A percentile compares a stretch with the other conserved stretches of the same genome.
These are phyloP conservation scores for Hypoxylon sp. DNA, from an alignment of 2,329 filamentous ascomycete species.

Conservation along the genomic window DNA sequence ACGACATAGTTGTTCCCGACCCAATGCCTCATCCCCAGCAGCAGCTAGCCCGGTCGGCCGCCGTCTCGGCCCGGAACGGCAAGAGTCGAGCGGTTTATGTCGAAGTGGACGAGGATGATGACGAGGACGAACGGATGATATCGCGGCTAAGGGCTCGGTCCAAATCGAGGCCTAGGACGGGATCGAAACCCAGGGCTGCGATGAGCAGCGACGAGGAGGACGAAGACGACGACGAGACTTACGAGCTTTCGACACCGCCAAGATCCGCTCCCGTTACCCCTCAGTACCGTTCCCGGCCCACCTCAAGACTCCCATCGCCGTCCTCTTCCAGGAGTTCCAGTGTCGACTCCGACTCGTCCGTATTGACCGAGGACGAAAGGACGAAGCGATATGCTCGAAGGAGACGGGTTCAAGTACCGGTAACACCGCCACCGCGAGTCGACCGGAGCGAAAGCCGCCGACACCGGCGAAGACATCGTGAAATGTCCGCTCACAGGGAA, in stretches of 20 bases:
- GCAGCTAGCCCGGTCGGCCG: conserved; percentile 43
- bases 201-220: conserved; percentile 34
- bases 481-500: conserved; percentile 32
- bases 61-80: conserved; percentile 42
- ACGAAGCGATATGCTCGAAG: conserved; percentile 43
- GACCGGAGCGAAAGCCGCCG: conserved; percentile 33
- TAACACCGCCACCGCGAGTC: conserved; percentile 39
- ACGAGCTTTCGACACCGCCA: conserved; percentile 46
- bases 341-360: conserved; percentile 54
- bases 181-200: conserved; percentile 38
- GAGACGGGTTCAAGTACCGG: conserved; percentile 38
- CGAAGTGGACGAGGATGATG: conserved; percentile 44
- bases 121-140: conserved; percentile 44
- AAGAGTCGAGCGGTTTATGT: conserved; percentile 44
- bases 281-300: conserved; percentile 54
- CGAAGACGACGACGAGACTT: conserved; percentile 37
- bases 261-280: conserved; percentile 52
- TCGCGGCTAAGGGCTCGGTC: conserved; percentile 44
- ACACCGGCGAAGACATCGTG: conserved; percentile 29
- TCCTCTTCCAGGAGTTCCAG: conserved; percentile 56
- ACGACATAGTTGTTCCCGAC: conserved; percentile 43
- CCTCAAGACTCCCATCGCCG: conserved; percentile 52
- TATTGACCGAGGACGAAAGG: conserved; percentile 52
- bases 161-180: conserved; percentile 39
- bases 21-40: conserved; percentile 49